Conservation (phyloP, 2,329 filamentous ascomycete genomes). For the Colletotrichum noveboracense region DNA sequence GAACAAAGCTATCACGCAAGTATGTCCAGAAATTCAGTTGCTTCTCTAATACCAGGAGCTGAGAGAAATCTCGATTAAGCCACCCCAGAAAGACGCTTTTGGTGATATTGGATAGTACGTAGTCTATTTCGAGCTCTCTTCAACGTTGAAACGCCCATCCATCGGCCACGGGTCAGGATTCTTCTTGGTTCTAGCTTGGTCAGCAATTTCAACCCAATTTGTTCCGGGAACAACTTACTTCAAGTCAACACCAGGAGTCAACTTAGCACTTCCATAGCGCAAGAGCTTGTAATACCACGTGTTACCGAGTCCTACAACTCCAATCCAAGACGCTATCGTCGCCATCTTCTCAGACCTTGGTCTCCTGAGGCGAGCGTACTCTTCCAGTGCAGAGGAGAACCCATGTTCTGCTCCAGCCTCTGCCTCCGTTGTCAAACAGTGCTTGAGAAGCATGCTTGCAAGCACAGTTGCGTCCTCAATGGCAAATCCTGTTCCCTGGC, state of each 20-base stretch:
- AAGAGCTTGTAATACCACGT: constrained; percentile 23
- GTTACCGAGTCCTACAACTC: constrained; percentile 17
- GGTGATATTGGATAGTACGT: accelerated
- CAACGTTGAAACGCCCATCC: constrained; percentile 22
- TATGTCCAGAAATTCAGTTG: background rate
- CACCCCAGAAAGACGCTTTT: background rate
- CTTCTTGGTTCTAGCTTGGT: background rate
- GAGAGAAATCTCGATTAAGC: background rate
- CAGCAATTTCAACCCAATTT: background rate
- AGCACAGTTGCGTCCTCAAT: constrained; percentile 30
- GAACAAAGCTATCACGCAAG: background rate
- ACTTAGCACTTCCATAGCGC: constrained; percentile 7
- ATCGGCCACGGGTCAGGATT: constrained; percentile 26
- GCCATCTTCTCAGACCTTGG: constrained; percentile 29
- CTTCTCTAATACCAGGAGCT: accelerated
- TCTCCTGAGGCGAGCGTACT: constrained; percentile 23
- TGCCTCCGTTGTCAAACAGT: background rate
- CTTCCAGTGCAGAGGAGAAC: constrained; percentile 20
- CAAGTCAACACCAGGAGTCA: constrained; percentile 6
- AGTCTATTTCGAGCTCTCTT: background rate
- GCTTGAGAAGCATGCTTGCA: constrained; percentile 22
- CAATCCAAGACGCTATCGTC: constrained; percentile 16
- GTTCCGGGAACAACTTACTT: background rate
- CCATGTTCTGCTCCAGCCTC: background rate
- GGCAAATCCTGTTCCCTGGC: constrained; percentile 29